Evolutionary conservation across 371 early-diverging fungal genomes (phyloP).

Genomic region (Thermomucor indicae-seudaticae): DNA sequence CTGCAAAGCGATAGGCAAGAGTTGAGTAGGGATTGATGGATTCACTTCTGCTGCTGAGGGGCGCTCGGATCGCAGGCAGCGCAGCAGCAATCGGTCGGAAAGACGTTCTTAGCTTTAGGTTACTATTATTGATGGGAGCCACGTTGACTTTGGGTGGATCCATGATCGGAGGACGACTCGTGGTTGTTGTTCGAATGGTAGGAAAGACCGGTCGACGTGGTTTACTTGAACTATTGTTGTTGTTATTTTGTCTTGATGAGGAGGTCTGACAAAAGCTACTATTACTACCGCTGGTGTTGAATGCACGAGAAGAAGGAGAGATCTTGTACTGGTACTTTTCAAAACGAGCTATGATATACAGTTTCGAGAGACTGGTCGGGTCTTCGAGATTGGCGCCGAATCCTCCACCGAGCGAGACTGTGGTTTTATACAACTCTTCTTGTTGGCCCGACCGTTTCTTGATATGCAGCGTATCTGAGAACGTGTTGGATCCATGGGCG

Average conservation of each 20-base stretch:
- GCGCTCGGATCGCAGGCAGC: slow-evolving; percentile 1
- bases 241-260: not conserved
- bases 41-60: slow-evolving; percentile 6
- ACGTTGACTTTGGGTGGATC: slow-evolving; percentile 25
- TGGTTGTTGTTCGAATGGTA: not conserved
- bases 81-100: too few relatives aligned
- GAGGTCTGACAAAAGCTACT: not conserved
- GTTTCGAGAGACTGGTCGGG: slow-evolving; percentile 4
- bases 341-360: slow-evolving; percentile 14
- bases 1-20: slow-evolving; percentile 16
- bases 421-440: slow-evolving; percentile 34
- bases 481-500: slow-evolving; percentile 26
- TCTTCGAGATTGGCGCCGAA: slow-evolving; percentile 32
- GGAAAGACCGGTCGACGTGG: not conserved
- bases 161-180: slow-evolving; percentile 5
- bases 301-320: not conserved
- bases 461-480: slow-evolving; percentile 41
- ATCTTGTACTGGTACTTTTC: slow-evolving; percentile 10
- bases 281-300: not conserved
- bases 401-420: slow-evolving; percentile 49
- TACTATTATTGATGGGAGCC: slow-evolving; percentile 21
- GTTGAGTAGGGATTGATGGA: slow-evolving; percentile 13
- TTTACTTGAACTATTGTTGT: slow-evolving; percentile 1
- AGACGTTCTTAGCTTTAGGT: too few relatives aligned
- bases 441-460: slow-evolving; percentile 35